phyloP scores from a whole-genome alignment of 2,329 filamentous ascomycete genomes.

The Pseudopithomyces chartarum region DNA sequence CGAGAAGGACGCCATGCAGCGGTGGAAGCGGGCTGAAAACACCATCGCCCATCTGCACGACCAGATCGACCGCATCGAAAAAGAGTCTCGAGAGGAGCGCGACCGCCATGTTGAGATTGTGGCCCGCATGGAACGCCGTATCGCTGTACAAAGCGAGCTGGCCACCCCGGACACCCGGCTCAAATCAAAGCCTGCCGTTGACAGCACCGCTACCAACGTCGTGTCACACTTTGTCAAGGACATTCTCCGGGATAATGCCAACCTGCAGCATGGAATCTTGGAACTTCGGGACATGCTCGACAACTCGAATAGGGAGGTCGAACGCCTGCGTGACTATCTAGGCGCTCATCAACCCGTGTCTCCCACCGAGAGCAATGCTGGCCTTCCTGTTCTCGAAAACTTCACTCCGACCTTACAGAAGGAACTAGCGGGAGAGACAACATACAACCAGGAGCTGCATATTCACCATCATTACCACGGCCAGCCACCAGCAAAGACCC shows the following conservation, averaged over 20 bases:
- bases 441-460: slow-evolving; percentile 67
- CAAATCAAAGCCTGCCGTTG: slow-evolving; percentile 69
- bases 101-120: slow-evolving; percentile 82
- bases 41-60: slow-evolving; percentile 79
- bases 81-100: slow-evolving; percentile 78
- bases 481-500: slow-evolving; percentile 46
- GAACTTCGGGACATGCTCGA: slow-evolving; percentile 90
- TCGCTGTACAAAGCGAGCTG: slow-evolving; percentile 80
- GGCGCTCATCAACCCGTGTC: slow-evolving; percentile 73
- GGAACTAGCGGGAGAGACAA: slow-evolving; percentile 63
- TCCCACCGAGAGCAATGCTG: slow-evolving; percentile 21
- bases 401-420: slow-evolving; percentile 64
- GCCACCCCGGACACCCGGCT: slow-evolving; percentile 78
- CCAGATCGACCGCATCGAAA: slow-evolving; percentile 87
- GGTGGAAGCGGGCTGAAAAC: slow-evolving; percentile 85
- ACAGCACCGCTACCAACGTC: slow-evolving; percentile 67
- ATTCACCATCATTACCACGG: slow-evolving; percentile 95
- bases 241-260: slow-evolving; percentile 92
- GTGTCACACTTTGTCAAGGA: slow-evolving; percentile 98
- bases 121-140: slow-evolving; percentile 80
- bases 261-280: slow-evolving; percentile 86
- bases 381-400: slow-evolving; percentile 10
- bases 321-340: slow-evolving; percentile 81
- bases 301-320: slow-evolving; percentile 92
- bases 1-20: slow-evolving; percentile 75